Conservation (phyloP, 192 early-diverging fungal genomes). For the Umbelopsis vinacea region DNA sequence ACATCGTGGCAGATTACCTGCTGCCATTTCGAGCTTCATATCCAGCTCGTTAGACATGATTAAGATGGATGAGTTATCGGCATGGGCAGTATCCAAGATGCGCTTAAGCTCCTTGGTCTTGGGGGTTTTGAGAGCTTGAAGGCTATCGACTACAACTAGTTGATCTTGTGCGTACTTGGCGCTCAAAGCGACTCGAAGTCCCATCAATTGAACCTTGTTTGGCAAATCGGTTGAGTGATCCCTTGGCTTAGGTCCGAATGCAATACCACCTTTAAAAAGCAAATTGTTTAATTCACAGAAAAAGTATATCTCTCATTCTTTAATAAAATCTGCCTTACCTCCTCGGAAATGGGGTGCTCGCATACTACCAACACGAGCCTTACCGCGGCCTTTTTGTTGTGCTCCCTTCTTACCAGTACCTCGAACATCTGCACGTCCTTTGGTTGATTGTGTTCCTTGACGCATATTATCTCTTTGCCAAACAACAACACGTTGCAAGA, state of each 20-base stretch:
- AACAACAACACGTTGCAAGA: conserved; percentile 82
- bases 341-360: conserved; percentile 88
- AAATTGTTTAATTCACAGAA: background rate
- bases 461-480: conserved; percentile 84
- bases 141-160: conserved; percentile 79
- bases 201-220: conserved; percentile 84
- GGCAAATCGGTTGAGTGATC: conserved; percentile 82
- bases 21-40: conserved; percentile 59
- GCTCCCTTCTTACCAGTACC: conserved; percentile 82
- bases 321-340: conserved; percentile 51
- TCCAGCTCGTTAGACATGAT: conserved; percentile 42
- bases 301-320: background rate
- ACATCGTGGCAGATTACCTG: conserved; percentile 63
- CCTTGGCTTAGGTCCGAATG: conserved; percentile 91
- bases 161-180: conserved; percentile 92
- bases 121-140: conserved; percentile 51
- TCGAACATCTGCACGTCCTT: conserved; percentile 80
- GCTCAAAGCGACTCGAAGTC: conserved; percentile 81
- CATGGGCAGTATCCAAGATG: conserved; percentile 45
- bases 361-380: conserved; percentile 83
- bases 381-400: conserved; percentile 93
- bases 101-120: conserved; percentile 58
- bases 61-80: conserved; percentile 48
- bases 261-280: conserved; percentile 64
- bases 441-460: conserved; percentile 86